phyloP scores from a whole-genome alignment of 2,329 filamentous ascomycete genomes.

The Ciborinia camelliae region DNA sequence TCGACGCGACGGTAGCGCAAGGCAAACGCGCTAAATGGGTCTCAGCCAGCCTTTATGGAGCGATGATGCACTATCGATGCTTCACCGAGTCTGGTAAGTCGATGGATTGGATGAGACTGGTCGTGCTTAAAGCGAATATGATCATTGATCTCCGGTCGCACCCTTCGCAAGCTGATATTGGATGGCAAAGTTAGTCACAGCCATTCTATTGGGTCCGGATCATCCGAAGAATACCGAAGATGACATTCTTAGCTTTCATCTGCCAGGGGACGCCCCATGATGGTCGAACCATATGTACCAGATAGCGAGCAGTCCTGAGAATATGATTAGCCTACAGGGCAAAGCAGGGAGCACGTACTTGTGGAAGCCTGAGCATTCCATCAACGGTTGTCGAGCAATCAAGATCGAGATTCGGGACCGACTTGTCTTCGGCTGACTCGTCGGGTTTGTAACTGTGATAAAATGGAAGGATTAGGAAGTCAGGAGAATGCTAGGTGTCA shows the following conservation, averaged over 20 bases:
- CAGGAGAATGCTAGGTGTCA: not conserved
- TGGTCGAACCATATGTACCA: not conserved
- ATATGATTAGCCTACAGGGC: not conserved
- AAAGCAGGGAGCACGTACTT: not conserved
- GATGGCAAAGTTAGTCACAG: not conserved
- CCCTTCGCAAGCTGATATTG: not conserved
- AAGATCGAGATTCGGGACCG: not conserved
- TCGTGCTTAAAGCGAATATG: not conserved
- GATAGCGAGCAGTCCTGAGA: not conserved
- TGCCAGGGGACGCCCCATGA: not conserved
- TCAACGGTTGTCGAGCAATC: too few species aligned
- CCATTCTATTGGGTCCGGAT: not conserved
- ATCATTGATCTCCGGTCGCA: not conserved
- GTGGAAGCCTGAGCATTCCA: not conserved
- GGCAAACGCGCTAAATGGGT: not conserved
- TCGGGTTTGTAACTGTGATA: not conserved
- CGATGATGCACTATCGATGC: not conserved
- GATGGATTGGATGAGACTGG: not conserved
- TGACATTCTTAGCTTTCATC: not conserved
- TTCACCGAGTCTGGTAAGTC: not conserved
- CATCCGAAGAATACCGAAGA: not conserved
- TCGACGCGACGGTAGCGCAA: not conserved
- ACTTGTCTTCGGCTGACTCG: not conserved
- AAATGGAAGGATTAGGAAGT: not conserved
- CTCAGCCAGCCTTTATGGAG: not conserved